Evolutionary conservation across 2,329 filamentous ascomycete species (phyloP).

Genomic region (Epichloe coenophiala): DNA sequence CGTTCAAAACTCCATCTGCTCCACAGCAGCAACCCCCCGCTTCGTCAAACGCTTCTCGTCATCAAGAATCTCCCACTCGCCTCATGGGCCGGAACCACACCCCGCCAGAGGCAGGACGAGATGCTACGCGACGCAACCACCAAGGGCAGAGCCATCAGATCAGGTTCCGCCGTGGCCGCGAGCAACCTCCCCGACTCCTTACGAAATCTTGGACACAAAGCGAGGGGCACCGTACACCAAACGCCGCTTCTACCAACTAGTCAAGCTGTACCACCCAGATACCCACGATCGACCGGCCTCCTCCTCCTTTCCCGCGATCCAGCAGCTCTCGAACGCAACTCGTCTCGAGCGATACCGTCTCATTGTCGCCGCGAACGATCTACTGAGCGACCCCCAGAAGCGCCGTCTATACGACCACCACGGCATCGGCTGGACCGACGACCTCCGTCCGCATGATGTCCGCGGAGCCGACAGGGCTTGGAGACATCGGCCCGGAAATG

Average conservation of each 20-base stretch:
- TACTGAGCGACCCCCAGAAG: conserved; percentile 70
- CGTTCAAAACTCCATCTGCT: not conserved
- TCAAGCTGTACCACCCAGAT: conserved; percentile 94
- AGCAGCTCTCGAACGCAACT: conserved; percentile 34
- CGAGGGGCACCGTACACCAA: conserved; percentile 65
- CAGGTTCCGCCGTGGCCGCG: conserved; percentile 30
- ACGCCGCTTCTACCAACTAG: conserved; percentile 72
- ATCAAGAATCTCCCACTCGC: not conserved
- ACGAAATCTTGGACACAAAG: conserved; percentile 63
- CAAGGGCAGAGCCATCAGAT: not conserved
- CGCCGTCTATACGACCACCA: conserved; percentile 70
- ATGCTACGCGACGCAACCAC: conserved; percentile 2
- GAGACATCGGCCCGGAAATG: conserved; percentile 32
- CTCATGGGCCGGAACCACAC: too few species aligned
- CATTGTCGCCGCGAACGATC: conserved; percentile 73
- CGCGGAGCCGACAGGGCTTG: conserved; percentile 32
- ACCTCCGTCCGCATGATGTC: conserved; percentile 39
- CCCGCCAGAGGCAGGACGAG: not conserved
- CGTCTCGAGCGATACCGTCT: conserved; percentile 84
- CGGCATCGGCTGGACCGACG: conserved; percentile 62
- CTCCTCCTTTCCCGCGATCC: not conserved
- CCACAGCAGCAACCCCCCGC: not conserved
- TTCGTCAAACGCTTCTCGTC: not conserved
- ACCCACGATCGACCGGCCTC: conserved; percentile 24
- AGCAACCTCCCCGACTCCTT: conserved; percentile 55